phyloP scores from a whole-genome alignment of 306 rosid species.

The Cajanus cajan region DNA sequence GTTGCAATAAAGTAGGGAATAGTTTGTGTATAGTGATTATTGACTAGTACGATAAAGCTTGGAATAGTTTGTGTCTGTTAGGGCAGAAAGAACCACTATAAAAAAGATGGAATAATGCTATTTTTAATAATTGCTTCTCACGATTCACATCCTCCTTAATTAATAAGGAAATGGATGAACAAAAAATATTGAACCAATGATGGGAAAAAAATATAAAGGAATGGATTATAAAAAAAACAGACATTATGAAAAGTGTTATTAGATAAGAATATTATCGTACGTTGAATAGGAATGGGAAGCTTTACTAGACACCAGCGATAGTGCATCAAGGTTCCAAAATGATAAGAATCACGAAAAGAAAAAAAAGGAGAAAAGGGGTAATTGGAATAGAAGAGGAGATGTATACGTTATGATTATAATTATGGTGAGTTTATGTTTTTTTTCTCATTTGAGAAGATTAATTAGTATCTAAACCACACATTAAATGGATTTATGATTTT shows the following conservation, averaged over 20 bases:
- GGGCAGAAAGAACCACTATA: neutral
- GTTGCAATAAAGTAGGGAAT: constrained; percentile 27
- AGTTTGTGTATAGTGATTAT: neutral
- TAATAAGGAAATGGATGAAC: neutral
- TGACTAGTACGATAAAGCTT: constrained; percentile 18
- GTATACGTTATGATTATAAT: neutral
- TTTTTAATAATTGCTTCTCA: neutral
- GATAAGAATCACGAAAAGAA: neutral
- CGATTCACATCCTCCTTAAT: neutral
- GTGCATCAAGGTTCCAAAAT: neutral
- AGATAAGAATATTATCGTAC: neutral
- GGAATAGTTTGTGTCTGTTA: constrained; percentile 6
- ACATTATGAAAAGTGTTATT: neutral
- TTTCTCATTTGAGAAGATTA: no score
- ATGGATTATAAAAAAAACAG: neutral
- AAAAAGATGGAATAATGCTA: neutral
- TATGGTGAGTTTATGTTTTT: neutral
- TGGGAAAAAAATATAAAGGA: neutral
- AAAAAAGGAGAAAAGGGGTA: neutral
- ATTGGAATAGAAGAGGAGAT: neutral
- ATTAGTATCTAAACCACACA: no score
- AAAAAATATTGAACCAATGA: neutral
- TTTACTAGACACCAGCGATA: neutral
- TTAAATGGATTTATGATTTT: no score
- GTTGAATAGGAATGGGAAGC: neutral